Percentiles rank a stretch among this genome's conserved stretches.
These are phyloP conservation scores for Pythium chondricola DNA, from an alignment of 352 stramenopile genomes.

Conservation along the genomic window DNA sequence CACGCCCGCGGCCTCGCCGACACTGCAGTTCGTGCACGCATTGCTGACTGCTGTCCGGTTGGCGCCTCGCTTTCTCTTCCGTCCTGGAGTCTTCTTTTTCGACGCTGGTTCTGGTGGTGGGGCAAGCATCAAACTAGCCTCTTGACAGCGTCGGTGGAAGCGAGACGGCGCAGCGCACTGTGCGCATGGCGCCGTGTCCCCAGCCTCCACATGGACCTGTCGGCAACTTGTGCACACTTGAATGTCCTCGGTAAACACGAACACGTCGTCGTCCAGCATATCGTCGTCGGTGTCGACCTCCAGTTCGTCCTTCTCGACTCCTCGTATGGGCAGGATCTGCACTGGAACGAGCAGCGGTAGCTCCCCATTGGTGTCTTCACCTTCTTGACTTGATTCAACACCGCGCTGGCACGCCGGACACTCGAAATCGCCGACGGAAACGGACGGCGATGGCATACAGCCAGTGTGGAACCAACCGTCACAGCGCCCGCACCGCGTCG, in stretches of 20 bases:
- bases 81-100: neutral
- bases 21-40: neutral
- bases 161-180: constrained; percentile 24
- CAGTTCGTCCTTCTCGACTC: neutral
- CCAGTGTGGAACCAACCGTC: constrained; percentile 19
- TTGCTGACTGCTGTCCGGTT: neutral
- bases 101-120: neutral
- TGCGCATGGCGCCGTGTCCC: constrained; percentile 25
- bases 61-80: constrained; percentile 15
- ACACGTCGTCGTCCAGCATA: constrained; percentile 13
- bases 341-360: constrained; percentile 32
- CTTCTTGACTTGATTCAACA: too few species aligned
- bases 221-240: constrained; percentile 52
- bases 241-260: constrained; percentile 32
- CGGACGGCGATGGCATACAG: neutral
- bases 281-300: constrained; percentile 4
- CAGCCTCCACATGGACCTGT: constrained; percentile 37
- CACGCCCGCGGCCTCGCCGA: constrained; percentile 3
- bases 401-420: too few species aligned
- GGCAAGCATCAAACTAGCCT: neutral
- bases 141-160: constrained; percentile 30
- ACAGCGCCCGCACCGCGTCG: constrained; percentile 16
- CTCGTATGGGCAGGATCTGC: constrained; percentile 15
- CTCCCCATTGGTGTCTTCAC: neutral
- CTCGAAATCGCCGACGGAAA: too few species aligned